Evolutionary conservation across 495 filamentous ascomycete species (phyloP), one percentile per base, ranked within the genome.

Genomic region (Xylaria curta): DNA sequence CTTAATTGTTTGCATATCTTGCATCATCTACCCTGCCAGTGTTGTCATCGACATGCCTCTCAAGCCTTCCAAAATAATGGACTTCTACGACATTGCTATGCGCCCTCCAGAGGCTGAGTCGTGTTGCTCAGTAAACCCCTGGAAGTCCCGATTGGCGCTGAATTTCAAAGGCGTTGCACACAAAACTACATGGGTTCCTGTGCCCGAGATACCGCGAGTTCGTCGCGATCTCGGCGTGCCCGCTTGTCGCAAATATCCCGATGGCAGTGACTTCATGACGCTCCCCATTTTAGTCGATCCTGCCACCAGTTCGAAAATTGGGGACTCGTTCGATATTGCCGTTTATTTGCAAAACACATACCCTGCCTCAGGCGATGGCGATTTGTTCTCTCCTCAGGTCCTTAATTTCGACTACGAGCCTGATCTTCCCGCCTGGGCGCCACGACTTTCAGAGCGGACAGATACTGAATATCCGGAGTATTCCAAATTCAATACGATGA

Each of bases 311-410:
- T 65, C 73, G 0, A 26, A 76, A 1, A 40, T 91, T n/a, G 88
- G 90, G 62, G 87, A 91, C 81, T 87, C 89, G 6, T 88, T 91
- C 79, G 87, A 90, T 56, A 90, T 91, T 72, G 87, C 89, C 44
- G 72, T 83, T 49, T 84, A 91, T 78, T 78, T 91, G 12, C 79
- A 91, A 38, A 74, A 81, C 33, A 84, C 71, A 17, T 88, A 86
- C 72, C 78, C 84, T 31, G 71, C 83, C 24, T 75, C 81, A 12
- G 80, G 75, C 8, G 3, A 42, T 2, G 80, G 74, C 7, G 6
- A 49, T 0, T 38, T 78, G 42, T 75, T 73, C 10, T 38, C 36
- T 24, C 5, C 36, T 13, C 60, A 24, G 38, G 60, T 1, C 9
- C n/a, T 42, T 3, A 12, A 24, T 2, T 63, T 42, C 38, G 17